phyloP scores from a whole-genome alignment of 176 grass and related monocot species.

The Oryza coarctata region DNA sequence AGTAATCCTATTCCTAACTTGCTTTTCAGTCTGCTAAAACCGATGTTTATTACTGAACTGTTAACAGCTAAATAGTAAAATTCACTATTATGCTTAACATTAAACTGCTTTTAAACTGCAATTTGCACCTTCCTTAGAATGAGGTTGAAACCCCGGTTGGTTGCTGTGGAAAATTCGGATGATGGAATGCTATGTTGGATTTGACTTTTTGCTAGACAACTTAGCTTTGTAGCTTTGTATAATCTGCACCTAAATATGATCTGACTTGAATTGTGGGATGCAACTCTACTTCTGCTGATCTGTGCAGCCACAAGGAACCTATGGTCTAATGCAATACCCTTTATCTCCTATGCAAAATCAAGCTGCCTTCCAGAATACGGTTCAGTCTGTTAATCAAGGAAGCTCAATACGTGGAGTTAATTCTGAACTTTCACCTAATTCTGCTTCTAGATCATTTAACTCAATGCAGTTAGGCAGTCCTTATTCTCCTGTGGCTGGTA shows the following conservation, averaged over 20 bases:
- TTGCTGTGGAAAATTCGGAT: too few species aligned
- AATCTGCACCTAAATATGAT: background rate
- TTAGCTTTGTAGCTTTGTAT: background rate
- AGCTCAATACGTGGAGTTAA: constrained; percentile 40
- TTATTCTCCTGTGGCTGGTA: constrained; percentile 52
- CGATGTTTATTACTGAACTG: background rate
- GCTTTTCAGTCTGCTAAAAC: constrained; percentile 1
- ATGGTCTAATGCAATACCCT: constrained; percentile 86
- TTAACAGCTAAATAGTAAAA: background rate
- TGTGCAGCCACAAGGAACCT: constrained; percentile 86
- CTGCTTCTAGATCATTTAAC: constrained; percentile 51
- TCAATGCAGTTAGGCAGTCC: constrained; percentile 59
- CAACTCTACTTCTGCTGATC: constrained; percentile 20
- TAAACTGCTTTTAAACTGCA: background rate
- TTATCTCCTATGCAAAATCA: constrained; percentile 88
- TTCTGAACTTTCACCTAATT: constrained; percentile 64
- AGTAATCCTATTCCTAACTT: constrained; percentile 2
- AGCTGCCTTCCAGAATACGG: constrained; percentile 62
- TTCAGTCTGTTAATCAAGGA: constrained; percentile 64
- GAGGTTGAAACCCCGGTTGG: background rate
- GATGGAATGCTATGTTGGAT: too few species aligned
- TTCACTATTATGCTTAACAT: background rate
- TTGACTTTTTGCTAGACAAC: background rate
- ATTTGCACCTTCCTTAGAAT: background rate
- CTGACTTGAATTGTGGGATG: constrained; percentile 13